Evolutionary conservation across 768 basidiomycete genomes (phyloP), one percentile per base, ranked within the genome.

Genomic region (Pleurotus tuber-regium): DNA sequence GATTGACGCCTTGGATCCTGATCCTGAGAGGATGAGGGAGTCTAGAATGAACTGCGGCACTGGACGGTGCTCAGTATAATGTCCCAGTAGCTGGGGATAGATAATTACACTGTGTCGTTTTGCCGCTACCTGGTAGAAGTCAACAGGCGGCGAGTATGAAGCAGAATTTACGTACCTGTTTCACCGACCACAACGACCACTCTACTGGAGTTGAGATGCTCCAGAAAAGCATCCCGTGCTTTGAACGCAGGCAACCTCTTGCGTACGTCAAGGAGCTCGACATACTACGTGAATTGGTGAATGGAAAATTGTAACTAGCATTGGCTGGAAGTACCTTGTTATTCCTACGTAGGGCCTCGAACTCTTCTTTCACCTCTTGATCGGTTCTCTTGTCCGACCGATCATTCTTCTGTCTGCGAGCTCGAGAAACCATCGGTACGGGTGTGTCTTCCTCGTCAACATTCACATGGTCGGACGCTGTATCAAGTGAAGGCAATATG

Each of bases 21-120:
- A 68, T 12, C 72, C 71, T 0, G 77, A 71, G 6, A 71, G 56
- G 42, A 96, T 94, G 38, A 90, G 77, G 35, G 87, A 82, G 58
- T 97, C 93, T 41, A 97, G 71, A 48, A 98, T 84, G 59, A 92
- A 95, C 57, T 95, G 91, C 11, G 95, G 94, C 5, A 95, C 87
- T 86, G 55, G 35, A 53, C 21, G 43, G 38, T 36, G 43, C 0
- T n/a, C n/a, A n/a, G n/a, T n/a, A n/a, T n/a, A n/a, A n/a, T n/a
- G n/a, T n/a, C n/a, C n/a, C n/a, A n/a, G n/a, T n/a, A n/a, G n/a
- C n/a, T n/a, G 11, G 30, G 23, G 25, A 3, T 26, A 43, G 25
- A 18, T 18, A 55, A 76, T 53, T 59, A 91, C 89, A 61, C 61
- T 94, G 92, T 0, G 92, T 94, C 2, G 92, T 94, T 67, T 98